Evolutionary conservation across 164 flowering plant species (phyloP), one percentile per base, ranked within the genome.

Genomic region (Tetracentron sinense): DNA sequence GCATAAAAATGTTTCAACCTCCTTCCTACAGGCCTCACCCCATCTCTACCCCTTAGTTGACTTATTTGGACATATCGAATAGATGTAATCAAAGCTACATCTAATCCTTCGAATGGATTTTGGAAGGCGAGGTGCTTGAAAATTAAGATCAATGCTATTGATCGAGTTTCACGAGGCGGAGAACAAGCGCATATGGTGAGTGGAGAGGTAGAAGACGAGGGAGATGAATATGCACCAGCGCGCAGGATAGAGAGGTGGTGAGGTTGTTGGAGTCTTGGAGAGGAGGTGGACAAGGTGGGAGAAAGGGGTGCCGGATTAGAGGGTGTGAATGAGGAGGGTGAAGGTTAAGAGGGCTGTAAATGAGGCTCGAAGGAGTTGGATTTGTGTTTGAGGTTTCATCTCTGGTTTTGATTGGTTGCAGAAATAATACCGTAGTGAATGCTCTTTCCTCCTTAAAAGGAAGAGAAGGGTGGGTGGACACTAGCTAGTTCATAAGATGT

Each of bases 311-410:
- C 54, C 51, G 56, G 72, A 70, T 35, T 65, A 30, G 64, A 68
- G 65, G 56, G 65, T 48, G 65, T 65, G 77, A 44, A 72, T 55
- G 54, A 79, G 16, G 52, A 76, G 42, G 20, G 74, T 70, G 63
- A 67, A 26, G 55, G 61, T 64, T 14, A 77, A 54, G 49, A 81
- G 79, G 1, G 65, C n/a, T 20, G 71, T 58, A 15, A 78, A 61
- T 51, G 73, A 68, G 35, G 68, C 63, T 28, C 72, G 84, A 27
- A 76, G 67, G 63, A 74, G 66, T 26, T 71, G 65, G 42, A 49
- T 56, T 7, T 56, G 26, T 2, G 29, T 56, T 2, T 47, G 28
- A 14, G 31, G 23, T 31, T 19, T 68, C 61, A 61, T 62, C 11
- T 30, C 54, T 38, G 48, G 7, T 16, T 60, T 29, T 7, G 47